phyloP scores from a whole-genome alignment of 805 yeast genomes.

The Pichia deserticola region DNA sequence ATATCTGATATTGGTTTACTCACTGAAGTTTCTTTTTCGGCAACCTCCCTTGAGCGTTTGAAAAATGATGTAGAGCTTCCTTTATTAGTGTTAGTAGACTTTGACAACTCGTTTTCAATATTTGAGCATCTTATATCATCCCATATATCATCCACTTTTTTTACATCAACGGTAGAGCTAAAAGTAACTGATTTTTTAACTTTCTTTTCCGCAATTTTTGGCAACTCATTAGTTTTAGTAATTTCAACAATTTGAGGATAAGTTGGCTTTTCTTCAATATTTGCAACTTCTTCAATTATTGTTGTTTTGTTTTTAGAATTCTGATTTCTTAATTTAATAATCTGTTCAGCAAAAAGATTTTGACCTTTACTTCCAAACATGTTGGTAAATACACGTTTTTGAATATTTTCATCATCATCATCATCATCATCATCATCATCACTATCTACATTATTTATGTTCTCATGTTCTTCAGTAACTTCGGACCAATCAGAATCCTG shows the following conservation, averaged over 20 bases:
- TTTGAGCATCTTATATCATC: conserved; percentile 32
- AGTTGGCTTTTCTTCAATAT: no score
- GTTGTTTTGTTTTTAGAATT: conserved; percentile 1
- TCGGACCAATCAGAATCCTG: conserved; percentile 12
- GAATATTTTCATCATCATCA: conserved; percentile 11
- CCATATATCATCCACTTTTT: conserved; percentile 53
- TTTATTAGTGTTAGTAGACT: not conserved
- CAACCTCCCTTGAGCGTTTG: conserved; percentile 9
- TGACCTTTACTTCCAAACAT: conserved; percentile 27
- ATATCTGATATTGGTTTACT: not conserved
- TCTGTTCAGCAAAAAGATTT: conserved; percentile 35
- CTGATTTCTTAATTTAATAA: conserved; percentile 26
- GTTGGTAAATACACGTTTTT: conserved; percentile 3
- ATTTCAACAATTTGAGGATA: no score
- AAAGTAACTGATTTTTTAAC: conserved; percentile 46
- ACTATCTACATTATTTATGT: conserved; percentile 14
- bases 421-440: conserved; percentile 17
- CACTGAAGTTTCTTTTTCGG: not conserved
- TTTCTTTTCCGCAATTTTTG: not conserved
- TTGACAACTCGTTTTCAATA: conserved; percentile 10
- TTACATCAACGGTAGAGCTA: conserved; percentile 45
- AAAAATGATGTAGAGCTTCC: conserved; percentile 11
- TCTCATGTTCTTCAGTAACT: conserved; percentile 19
- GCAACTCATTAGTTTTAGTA: not conserved
- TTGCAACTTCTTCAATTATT: not conserved